Percentiles rank a stretch among this genome's conserved stretches.
Evolutionary conservation across 73 alveolate genomes (phyloP).

Genomic region (Halteria grandinella): DNA sequence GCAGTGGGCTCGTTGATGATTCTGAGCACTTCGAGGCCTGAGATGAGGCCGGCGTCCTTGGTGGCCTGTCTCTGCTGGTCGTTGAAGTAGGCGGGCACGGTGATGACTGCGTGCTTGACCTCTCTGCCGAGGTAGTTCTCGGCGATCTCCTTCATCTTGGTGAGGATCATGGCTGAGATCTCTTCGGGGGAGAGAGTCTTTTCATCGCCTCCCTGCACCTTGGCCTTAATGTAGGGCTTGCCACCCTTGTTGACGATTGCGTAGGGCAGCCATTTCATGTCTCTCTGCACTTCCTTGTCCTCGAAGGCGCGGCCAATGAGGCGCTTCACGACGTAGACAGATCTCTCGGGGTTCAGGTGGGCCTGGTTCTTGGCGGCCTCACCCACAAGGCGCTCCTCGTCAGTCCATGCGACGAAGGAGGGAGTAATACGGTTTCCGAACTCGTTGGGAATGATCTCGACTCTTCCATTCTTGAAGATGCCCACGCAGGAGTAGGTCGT

Average conservation of each 20-base stretch:
- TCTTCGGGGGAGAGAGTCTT: slow-evolving; percentile 94
- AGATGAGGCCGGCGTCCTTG: slow-evolving; percentile 98
- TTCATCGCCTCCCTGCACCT: slow-evolving; percentile 60
- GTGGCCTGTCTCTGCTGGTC: slow-evolving; percentile 97
- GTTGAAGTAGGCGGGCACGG: slow-evolving; percentile 98
- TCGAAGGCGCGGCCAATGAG: slow-evolving; percentile 66
- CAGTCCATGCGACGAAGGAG: slow-evolving; percentile 93
- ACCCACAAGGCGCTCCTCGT: slow-evolving; percentile 91
- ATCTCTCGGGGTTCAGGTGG: slow-evolving; percentile 81
- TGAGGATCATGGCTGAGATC: slow-evolving; percentile 90
- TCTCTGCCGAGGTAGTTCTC: slow-evolving; percentile 94
- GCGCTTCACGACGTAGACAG: slow-evolving; percentile 89
- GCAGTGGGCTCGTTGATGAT: slow-evolving; percentile 99
- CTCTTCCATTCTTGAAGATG: slow-evolving; percentile 85
- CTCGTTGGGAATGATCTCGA: slow-evolving; percentile 94
- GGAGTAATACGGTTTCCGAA: slow-evolving; percentile 91
- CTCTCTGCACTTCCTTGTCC: slow-evolving; percentile 89
- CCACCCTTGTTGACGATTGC: slow-evolving; percentile 89
- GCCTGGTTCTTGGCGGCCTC: slow-evolving; percentile 95
- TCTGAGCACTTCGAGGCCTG: slow-evolving; percentile 97
- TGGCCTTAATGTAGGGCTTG: slow-evolving; percentile 92
- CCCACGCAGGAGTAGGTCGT: slow-evolving; percentile 98
- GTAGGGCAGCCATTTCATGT: slow-evolving; percentile 90
- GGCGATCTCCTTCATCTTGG: slow-evolving; percentile 91
- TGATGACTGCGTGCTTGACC: slow-evolving; percentile 96